Evolutionary conservation across 2,329 filamentous ascomycete genomes (phyloP).

Genomic region (Ilyonectria destructans): DNA sequence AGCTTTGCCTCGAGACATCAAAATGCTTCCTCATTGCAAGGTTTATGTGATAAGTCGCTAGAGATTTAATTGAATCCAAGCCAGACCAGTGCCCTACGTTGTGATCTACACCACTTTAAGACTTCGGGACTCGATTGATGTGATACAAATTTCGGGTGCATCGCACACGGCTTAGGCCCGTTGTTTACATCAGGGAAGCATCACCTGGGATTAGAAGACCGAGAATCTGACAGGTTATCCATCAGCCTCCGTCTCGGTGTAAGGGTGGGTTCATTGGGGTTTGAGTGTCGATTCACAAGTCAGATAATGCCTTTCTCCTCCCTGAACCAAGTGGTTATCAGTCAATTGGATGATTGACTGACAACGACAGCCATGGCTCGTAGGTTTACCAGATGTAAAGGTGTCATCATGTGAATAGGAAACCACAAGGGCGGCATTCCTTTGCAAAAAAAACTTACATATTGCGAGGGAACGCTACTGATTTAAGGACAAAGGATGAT

Average conservation of each 20-base stretch:
- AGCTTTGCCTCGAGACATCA: not conserved
- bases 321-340: conserved; percentile 48
- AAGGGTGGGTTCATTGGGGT: not conserved
- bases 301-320: conserved; percentile 50
- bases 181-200: not conserved
- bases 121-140: too few species aligned
- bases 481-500: not conserved
- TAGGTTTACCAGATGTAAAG: conserved; percentile 62
- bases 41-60: not conserved
- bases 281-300: conserved; percentile 26
- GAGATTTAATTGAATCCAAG: not conserved
- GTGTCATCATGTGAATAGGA: conserved; percentile 53
- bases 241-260: conserved; percentile 35
- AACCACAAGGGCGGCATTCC: conserved; percentile 14
- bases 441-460: conserved; percentile 38
- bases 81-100: not conserved
- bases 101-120: not conserved
- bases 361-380: conserved; percentile 51
- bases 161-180: too few species aligned
- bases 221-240: conserved; percentile 17
- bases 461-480: not conserved
- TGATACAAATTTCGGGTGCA: too few species aligned
- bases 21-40: not conserved
- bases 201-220: not conserved
- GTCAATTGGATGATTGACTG: conserved; percentile 22